Conservation (phyloP, 129 eudicot genomes). For the Artemisia argyi region DNA sequence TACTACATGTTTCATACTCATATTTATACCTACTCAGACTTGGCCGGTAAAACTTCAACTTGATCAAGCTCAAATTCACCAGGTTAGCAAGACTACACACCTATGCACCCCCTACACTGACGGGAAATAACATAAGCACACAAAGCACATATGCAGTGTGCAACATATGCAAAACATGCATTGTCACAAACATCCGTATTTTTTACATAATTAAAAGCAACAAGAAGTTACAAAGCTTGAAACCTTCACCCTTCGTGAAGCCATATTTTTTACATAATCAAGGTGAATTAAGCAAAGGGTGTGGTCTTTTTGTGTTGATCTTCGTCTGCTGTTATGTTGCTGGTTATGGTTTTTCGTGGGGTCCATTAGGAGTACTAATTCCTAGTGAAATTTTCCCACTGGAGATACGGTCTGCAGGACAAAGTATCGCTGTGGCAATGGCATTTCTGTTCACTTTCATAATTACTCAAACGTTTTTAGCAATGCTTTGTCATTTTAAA, state of each 20-base stretch:
- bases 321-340: conserved; percentile 74
- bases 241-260: too few relatives aligned
- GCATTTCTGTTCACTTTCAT: conserved; percentile 81
- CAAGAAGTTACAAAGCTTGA: not conserved
- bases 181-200: not conserved
- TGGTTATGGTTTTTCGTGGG: conserved; percentile 93
- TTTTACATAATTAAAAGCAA: not conserved
- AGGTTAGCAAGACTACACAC: too few relatives aligned
- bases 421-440: conserved; percentile 76
- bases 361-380: conserved; percentile 88
- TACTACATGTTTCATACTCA: too few relatives aligned
- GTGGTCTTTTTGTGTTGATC: conserved; percentile 51
- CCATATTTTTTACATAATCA: too few relatives aligned
- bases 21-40: too few relatives aligned
- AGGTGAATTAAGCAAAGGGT: too few relatives aligned
- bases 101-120: too few relatives aligned
- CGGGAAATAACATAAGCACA: too few relatives aligned
- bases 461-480: conserved; percentile 78
- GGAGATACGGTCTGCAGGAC: conserved; percentile 88
- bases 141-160: too few relatives aligned
- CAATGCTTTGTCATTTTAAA: conserved; percentile 82
- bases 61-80: too few relatives aligned
- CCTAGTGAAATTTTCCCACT: conserved; percentile 88
- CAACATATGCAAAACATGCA: too few relatives aligned
- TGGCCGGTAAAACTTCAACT: too few relatives aligned